Base-by-base conservation (phyloP, 495 filamentous ascomycete species). In the Pyrenula massariospora region DNA sequence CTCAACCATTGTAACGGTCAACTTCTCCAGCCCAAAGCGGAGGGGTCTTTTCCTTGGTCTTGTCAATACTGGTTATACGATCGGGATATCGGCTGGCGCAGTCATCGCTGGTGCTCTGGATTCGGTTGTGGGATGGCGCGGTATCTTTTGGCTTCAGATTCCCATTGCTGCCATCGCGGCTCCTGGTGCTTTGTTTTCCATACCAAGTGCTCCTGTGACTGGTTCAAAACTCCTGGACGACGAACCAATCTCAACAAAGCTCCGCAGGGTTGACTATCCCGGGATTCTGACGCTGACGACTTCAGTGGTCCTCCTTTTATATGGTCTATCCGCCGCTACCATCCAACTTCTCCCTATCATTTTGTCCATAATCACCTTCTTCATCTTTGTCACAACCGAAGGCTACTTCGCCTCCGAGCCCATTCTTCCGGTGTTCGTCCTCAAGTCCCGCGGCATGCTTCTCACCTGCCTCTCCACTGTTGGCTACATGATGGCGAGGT, bases 401-500 rank as follows among this genome's bases (percentile, higher is more conserved):
- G 19, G 54, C 10, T 47, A 24, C n/a, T 66, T 68, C 56, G 66
- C 68, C 52, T 67, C 79, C 54, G 80, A 88, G 24, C 88, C 88
- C 12, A 81, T 92, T 62, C 81, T 92, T 55, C 88, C 88, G 0
- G 68, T 89, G 22, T 49, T 71, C 2, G 70, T 91, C 10, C 73
- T 91, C 42, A 70, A 70, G 36, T 82, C 81, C 52, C 78, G 84
- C 15, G 82, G 80, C 24, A 81, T 84, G 1, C 67, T 89, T 1
- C 63, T 89, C 11, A 84, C 83, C 10, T 90, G 86, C 61, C 53
- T 89, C 15, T 74, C 82, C 0, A 85, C 86, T 47, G 73, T 87
- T 0, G 78, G 80, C 24, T 78, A 87, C 62, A 90, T 90, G 86
- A 81, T 85, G 67, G 75, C 84, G 3, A 83, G 87, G 48, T 91